Conservation (phyloP, 2,329 filamentous ascomycete species). For the Alternaria panax region DNA sequence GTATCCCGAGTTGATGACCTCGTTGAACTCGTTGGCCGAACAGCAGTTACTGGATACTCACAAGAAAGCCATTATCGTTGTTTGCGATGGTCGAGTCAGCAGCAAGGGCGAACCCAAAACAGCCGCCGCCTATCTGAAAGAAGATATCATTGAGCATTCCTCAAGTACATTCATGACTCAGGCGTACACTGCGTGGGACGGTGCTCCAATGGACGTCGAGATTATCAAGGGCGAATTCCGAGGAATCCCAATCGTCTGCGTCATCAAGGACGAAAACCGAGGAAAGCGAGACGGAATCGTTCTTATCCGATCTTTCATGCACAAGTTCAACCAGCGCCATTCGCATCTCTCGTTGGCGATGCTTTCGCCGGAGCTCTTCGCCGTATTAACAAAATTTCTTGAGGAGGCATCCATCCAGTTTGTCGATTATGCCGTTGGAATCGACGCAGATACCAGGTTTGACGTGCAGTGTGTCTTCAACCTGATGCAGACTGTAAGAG, state of each 20-base stretch:
- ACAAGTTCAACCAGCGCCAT: conserved; percentile 9
- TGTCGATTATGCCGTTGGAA: conserved; percentile 7
- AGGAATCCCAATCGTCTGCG: conserved; percentile 6
- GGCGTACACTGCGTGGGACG: conserved; percentile 7
- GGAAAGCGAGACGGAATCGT: conserved; percentile 11
- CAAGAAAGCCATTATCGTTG: conserved; percentile 8
- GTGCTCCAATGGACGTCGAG: conserved; percentile 3
- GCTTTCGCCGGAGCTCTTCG: conserved; percentile 2
- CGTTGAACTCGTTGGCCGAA: conserved; percentile 6
- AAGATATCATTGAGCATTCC: conserved; percentile 7
- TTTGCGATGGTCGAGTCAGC: conserved; percentile 12
- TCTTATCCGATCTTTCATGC: conserved; percentile 7
- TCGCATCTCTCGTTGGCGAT: neutral
- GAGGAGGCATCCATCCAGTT: neutral
- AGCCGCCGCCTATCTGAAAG: conserved; percentile 7
- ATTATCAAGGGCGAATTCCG: conserved; percentile 10
- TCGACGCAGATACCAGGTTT: conserved; percentile 11
- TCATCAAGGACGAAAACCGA: conserved; percentile 14
- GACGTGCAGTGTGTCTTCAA: conserved; percentile 4
- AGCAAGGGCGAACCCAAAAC: conserved; percentile 11
- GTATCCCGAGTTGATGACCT: conserved; percentile 7
- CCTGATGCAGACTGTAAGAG: conserved; percentile 7
- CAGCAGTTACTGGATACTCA: conserved; percentile 6
- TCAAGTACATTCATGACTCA: neutral
- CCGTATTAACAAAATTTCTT: conserved; percentile 3